Conservation (phyloP, 257 asterid species). For the Mentha longifolia region DNA sequence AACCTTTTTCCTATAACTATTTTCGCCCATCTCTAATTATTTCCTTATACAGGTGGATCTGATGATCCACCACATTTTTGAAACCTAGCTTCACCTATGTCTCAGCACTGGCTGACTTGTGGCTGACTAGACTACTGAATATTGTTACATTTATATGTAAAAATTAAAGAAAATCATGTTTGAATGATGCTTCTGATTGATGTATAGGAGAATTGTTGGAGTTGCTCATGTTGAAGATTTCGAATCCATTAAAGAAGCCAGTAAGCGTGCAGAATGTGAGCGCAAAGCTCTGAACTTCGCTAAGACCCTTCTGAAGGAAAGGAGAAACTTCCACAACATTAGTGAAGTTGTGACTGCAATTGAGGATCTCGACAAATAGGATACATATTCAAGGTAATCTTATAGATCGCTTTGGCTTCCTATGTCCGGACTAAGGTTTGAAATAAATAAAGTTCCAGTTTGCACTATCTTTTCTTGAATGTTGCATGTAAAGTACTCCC, state of each 20-base stretch:
- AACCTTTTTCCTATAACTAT: not conserved
- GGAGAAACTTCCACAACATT: slow-evolving; percentile 60
- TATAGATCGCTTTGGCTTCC: not conserved
- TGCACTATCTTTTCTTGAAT: not conserved
- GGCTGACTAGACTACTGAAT: not conserved
- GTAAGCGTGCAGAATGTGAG: slow-evolving; percentile 82
- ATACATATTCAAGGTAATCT: not conserved
- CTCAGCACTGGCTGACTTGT: not conserved
- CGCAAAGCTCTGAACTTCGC: slow-evolving; percentile 78
- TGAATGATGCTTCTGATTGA: slow-evolving; percentile 23
- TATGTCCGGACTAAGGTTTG: not conserved
- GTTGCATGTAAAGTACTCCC: not conserved
- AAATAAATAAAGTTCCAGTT: slow-evolving; percentile 1
- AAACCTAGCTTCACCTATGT: slow-evolving; percentile 13
- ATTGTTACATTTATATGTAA: not conserved
- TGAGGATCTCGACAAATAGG: slow-evolving; percentile 42
- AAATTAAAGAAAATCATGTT: not conserved
- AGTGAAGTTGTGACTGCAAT: slow-evolving; percentile 72
- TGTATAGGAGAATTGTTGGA: slow-evolving; percentile 90
- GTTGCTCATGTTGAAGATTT: slow-evolving; percentile 97
- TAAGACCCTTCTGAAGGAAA: slow-evolving; percentile 69
- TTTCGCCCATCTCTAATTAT: not conserved
- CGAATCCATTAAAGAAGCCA: slow-evolving; percentile 70
- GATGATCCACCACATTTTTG: not conserved
- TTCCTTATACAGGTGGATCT: not conserved